Base-by-base conservation (phyloP, 441 rosid species). In the Syzygium syzygioides region DNA sequence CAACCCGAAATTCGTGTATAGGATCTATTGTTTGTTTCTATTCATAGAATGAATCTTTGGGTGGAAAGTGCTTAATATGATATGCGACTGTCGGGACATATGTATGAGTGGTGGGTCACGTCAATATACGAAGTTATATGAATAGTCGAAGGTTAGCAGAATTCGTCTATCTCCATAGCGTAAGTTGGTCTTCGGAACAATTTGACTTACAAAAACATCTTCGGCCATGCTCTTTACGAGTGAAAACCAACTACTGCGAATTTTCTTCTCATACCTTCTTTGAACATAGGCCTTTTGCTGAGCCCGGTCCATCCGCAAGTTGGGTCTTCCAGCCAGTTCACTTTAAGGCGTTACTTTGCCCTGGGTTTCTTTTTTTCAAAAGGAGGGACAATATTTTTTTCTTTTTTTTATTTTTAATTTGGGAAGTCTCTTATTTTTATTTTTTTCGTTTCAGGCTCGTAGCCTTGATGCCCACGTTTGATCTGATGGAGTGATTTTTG, bases 401-500 rank as follows among this genome's bases (percentile, higher is more conserved):
- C 3, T 41, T 41, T 41, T 41, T 41, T 41, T 41, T 41, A 5
- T 41, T 41, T 41, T 41, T 41, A 41, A 41, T 41, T 41, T 41
- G 45, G 45, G 45, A 41, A 41, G 45, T 41, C 45, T 41, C 45
- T 41, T 41, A 41, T 41, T 41, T 41, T 41, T 41, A 5, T 41
- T 41, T 41, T 41, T 41, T 41, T 41, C 45, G 45, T 41, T 41
- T 41, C 45, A 41, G 45, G 45, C 45, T 41, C 7, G 45, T 41
- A 41, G 45, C 7, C 45, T 41, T 41, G 45, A 41, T 1, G 7
- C 45, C 1, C 45, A 41, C 7, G 7, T 41, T n/a, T 2, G 8
- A 6, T 12, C 1, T 6, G 4, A 28, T 28, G 66, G 32, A 13
- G 66, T 6, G 14, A 60, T 14, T 28, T 60, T 0, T 2, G 7